phyloP scores from a whole-genome alignment of 306 rosid genomes.

The Mucuna pruriens region DNA sequence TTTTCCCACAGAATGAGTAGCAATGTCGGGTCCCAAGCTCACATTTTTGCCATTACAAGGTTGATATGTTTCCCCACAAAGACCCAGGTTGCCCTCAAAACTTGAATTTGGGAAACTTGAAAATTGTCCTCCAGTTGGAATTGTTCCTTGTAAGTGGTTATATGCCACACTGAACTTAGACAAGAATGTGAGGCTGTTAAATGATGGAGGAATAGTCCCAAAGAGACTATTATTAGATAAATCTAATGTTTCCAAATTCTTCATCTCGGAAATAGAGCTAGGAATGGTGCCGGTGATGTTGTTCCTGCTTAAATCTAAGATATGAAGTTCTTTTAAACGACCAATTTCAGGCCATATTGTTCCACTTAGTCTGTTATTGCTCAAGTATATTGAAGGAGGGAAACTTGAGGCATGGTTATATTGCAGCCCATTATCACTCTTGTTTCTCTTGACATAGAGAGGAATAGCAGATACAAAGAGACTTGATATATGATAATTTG shows the following conservation, averaged over 20 bases:
- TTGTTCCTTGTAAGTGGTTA: conserved; percentile 60
- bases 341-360: conserved; percentile 56
- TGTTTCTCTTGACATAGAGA: conserved; percentile 60
- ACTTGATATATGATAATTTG: conserved; percentile 34
- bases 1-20: conserved; percentile 42
- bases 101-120: conserved; percentile 66
- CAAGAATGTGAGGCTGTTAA: conserved; percentile 61
- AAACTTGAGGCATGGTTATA: conserved; percentile 65
- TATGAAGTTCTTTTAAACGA: conserved; percentile 52
- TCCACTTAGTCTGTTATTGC: conserved; percentile 61
- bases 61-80: conserved; percentile 50
- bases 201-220: conserved; percentile 60
- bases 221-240: conserved; percentile 61
- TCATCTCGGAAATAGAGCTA: conserved; percentile 63
- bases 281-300: conserved; percentile 62
- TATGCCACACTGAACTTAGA: conserved; percentile 67
- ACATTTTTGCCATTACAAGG: conserved; percentile 33
- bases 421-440: conserved; percentile 56
- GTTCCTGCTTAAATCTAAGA: conserved; percentile 64
- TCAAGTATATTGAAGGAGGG: conserved; percentile 68
- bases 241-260: conserved; percentile 65
- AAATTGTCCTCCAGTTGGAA: conserved; percentile 68
- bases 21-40: conserved; percentile 30
- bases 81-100: conserved; percentile 61
- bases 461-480: conserved; percentile 51